Evolutionary conservation across 2,329 filamentous ascomycete species (phyloP), one percentile per base, ranked within the genome.

Genomic region (Penicillium brasilianum): DNA sequence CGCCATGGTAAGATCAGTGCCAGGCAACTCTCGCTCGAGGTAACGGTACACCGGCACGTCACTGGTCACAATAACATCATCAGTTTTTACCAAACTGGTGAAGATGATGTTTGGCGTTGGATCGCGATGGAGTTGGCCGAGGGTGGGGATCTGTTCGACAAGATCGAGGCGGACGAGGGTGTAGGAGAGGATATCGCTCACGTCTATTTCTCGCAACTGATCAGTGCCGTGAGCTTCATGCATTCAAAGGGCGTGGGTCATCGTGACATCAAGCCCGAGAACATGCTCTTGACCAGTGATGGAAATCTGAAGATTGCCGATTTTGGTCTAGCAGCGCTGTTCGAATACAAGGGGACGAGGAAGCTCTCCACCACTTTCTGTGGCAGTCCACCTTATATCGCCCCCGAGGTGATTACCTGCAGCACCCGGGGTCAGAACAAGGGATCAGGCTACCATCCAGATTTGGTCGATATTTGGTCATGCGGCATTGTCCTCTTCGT

Each of bases 401-500:
- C 95, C 0, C 95, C 96, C 0, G 95, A 99, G 78, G 95, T 99
- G 30, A 80, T 89, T 18, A 79, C 76, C 18, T 84, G 84, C 49
- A 82, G 78, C 55, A 77, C 80, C 78, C 61, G 90, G 82, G 74
- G 71, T 4, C 78, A 81, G 63, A 72, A 73, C 8, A 79, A 79
- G 61, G 79, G 79, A 3, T 51, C 66, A 14, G 81, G 81, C 8
- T 84, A 84, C 62, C 76, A 77, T 32, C 88, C 93, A 8, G 92
- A 97, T 63, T 79, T 92, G 44, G 91, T 92, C 39, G 95, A 99
- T 73, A 89, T 99, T 59, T 99, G 96, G 96, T 97, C 93, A 16
- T 97, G 93, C 70, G 95, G 95, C 36, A 93, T 99, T 56, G 96
- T 99, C n/a, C 83, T 99, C 4, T 99, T 99, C 72, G 95, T 98